Evolutionary conservation across 495 filamentous ascomycete genomes (phyloP).

Genomic region (Neurospora sp.): DNA sequence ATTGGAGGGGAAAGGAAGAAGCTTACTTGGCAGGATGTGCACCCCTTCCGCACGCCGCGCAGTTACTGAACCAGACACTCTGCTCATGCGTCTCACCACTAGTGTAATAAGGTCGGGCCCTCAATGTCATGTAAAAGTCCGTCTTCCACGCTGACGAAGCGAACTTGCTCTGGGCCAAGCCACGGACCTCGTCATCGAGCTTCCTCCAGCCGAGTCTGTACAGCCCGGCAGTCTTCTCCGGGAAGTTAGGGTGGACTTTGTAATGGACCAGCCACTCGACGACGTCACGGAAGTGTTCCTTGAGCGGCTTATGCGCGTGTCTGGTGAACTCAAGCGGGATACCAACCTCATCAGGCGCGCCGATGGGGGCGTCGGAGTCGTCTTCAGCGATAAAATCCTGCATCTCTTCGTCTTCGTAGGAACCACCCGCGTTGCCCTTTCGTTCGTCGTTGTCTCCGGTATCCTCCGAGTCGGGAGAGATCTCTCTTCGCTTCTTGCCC

Average conservation of each 20-base stretch:
- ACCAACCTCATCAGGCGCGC: constrained; percentile 43
- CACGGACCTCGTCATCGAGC: constrained; percentile 60
- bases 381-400: constrained; percentile 57
- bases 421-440: constrained; percentile 16
- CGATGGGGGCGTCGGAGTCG: constrained; percentile 52
- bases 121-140: constrained; percentile 54
- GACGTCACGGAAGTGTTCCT: constrained; percentile 67
- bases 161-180: constrained; percentile 60
- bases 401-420: constrained; percentile 46
- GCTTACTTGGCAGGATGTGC: constrained; percentile 52
- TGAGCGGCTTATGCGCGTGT: constrained; percentile 54
- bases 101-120: constrained; percentile 45
- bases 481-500: background rate
- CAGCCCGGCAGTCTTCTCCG: constrained; percentile 42
- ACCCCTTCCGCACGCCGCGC: constrained; percentile 68
- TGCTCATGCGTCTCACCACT: constrained; percentile 22
- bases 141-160: constrained; percentile 62
- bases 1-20: background rate
- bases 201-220: constrained; percentile 67
- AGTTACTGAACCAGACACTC: constrained; percentile 52
- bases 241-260: constrained; percentile 66
- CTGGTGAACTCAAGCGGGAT: constrained; percentile 66
- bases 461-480: background rate
- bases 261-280: constrained; percentile 72
- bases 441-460: constrained; percentile 27